Evolutionary conservation across 192 early-diverging fungal genomes (phyloP).

Genomic region (Allomyces macrogynus): DNA sequence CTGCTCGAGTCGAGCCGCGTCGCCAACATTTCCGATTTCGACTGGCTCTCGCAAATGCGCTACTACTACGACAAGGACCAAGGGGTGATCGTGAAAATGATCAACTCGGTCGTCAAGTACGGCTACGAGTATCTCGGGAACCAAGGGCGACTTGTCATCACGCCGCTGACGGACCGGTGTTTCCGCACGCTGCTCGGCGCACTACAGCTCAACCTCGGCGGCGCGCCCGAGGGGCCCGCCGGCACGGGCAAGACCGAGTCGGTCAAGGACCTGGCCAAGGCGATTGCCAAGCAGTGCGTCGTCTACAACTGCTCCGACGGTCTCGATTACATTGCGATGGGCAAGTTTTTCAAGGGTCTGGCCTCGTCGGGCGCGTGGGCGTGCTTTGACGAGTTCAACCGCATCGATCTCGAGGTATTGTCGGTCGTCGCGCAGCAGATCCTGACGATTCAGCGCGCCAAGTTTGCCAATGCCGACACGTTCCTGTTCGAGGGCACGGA

Average conservation of each 20-base stretch:
- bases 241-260: constrained; percentile 99
- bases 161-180: constrained; percentile 95
- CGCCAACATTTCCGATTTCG: constrained; percentile 51
- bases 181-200: constrained; percentile 97
- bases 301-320: constrained; percentile 99
- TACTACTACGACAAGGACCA: constrained; percentile 57
- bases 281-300: constrained; percentile 85
- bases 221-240: constrained; percentile 93
- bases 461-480: constrained; percentile 30
- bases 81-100: constrained; percentile 67
- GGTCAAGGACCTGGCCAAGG: constrained; percentile 86
- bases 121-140: constrained; percentile 98
- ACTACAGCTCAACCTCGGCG: constrained; percentile 77
- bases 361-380: constrained; percentile 98
- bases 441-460: constrained; percentile 90
- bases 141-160: constrained; percentile 90
- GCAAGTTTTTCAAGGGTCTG: constrained; percentile 96
- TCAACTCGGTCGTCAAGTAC: constrained; percentile 80
- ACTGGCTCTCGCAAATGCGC: constrained; percentile 91
- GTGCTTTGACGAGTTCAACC: constrained; percentile 99
- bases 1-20: constrained; percentile 27
- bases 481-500: constrained; percentile 83
- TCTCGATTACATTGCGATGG: constrained; percentile 99
- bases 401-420: constrained; percentile 88
- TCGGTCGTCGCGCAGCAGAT: constrained; percentile 99